Evolutionary conservation across 176 grass and related monocot species (phyloP).

Genomic region (Lolium perenne): DNA sequence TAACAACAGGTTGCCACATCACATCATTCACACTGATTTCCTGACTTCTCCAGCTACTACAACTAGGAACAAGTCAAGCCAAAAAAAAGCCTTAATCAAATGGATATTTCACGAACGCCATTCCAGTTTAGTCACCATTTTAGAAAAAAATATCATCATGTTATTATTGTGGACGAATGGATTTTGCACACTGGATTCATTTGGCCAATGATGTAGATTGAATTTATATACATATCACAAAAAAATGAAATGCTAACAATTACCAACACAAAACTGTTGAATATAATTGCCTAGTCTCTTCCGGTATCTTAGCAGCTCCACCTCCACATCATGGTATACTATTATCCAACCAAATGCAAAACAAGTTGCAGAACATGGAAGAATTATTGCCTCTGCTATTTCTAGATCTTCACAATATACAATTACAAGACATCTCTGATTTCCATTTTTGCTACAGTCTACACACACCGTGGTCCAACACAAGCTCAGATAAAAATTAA

Average conservation of each 20-base stretch:
- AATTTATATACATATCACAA: too few species aligned
- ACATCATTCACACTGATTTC: neutral
- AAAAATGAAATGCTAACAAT: too few species aligned
- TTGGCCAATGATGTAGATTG: too few species aligned
- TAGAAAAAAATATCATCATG: too few species aligned
- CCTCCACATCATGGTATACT: neutral
- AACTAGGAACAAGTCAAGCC: neutral
- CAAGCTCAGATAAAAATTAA: constrained; percentile 41
- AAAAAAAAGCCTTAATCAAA: too few species aligned
- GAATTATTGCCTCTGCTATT: constrained; percentile 47
- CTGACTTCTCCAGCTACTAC: neutral
- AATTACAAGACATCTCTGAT: neutral
- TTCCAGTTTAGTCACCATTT: too few species aligned
- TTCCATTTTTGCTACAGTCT: constrained; percentile 25
- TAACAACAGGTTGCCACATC: constrained; percentile 19
- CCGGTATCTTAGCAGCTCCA: too few species aligned
- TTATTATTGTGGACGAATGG: too few species aligned
- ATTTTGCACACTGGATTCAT: too few species aligned
- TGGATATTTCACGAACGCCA: too few species aligned
- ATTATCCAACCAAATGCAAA: neutral
- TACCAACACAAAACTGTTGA: too few species aligned
- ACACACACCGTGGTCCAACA: constrained; percentile 20
- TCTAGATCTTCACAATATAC: constrained; percentile 29
- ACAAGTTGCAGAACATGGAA: neutral
- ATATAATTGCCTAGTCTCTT: too few species aligned